Evolutionary conservation across 306 rosid genomes (phyloP), one percentile per base, ranked within the genome.

Genomic region (Neltuma alba): DNA sequence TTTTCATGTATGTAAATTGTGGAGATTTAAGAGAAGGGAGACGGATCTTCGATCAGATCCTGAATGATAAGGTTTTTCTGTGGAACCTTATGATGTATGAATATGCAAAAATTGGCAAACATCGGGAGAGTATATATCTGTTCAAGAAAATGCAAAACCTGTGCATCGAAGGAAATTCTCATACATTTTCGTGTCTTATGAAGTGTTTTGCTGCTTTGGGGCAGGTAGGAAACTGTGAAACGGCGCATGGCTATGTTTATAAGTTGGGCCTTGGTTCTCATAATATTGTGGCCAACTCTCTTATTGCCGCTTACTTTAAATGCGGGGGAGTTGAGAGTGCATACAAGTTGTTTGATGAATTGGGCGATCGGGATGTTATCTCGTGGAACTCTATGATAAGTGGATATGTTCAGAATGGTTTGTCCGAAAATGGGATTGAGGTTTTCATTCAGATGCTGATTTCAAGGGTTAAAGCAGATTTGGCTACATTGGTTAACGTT

Each of bases 351-450:
- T 92, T 92, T 70, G 97, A 90, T 86, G 91, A 78, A 86, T 76
- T 91, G 93, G 15, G 30, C 82, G 89, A 84, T 3, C 75, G 89
- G 72, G 94, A 94, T 82, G 92, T 90, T 28, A 81, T 94, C 74
- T 85, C 97, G 0, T 91, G 97, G 97, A 93, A 89, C 83, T 92
- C 96, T 4, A 86, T 90, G 97, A 94, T 94, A 44, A 90, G 91
- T 78, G 97, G 92, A 3, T 90, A 52, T 79, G 89, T 84, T n/a
- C 66, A 55, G 68, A 94, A 90, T 28, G 88, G 84, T 47, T 81
- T 79, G 60, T 78, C 88, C 2, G 76, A 74, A 69, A 86, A 31
- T 63, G 97, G 86, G 25, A 61, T 91, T 10, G 76, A 82, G 50
- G 45, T 86, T 81, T 93, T 88, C 44, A 40, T 60, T 75, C 76